Evolutionary conservation across 331 rosid species (phyloP).

Genomic region (Cydonia oblonga): DNA sequence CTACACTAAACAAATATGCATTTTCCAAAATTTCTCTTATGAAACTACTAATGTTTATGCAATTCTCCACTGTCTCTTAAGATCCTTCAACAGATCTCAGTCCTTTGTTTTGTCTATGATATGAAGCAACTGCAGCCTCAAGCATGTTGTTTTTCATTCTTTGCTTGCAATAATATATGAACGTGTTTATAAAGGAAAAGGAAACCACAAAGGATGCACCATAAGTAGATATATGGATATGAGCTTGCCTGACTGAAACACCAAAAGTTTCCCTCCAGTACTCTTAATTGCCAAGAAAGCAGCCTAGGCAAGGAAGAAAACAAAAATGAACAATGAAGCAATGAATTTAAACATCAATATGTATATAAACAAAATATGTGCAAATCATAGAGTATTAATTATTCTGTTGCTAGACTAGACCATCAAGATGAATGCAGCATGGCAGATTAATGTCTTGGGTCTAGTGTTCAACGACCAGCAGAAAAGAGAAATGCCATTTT

Average conservation of each 20-base stretch:
- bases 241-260: constrained; percentile 90
- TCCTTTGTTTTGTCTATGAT: neutral
- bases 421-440: neutral
- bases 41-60: neutral
- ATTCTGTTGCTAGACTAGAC: neutral
- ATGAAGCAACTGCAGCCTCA: neutral
- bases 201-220: neutral
- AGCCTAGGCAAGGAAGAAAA: constrained; percentile 44
- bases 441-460: neutral
- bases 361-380: neutral
- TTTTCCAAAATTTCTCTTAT: neutral
- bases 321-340: neutral
- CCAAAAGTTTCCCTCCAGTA: constrained; percentile 87
- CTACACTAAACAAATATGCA: neutral
- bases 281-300: constrained; percentile 95
- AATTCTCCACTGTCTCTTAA: neutral
- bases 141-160: neutral
- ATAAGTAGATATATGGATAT: neutral
- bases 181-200: neutral
- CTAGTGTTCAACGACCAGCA: neutral
- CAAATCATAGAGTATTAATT: neutral
- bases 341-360: neutral
- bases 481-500: neutral
- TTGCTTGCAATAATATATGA: neutral
- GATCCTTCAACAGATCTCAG: neutral